A percentile compares a stretch with the other conserved stretches of the same genome.
These are phyloP conservation scores for Polyporus tsugae DNA, from an alignment of 1,284 basidiomycete genomes.

Conservation along the genomic window DNA sequence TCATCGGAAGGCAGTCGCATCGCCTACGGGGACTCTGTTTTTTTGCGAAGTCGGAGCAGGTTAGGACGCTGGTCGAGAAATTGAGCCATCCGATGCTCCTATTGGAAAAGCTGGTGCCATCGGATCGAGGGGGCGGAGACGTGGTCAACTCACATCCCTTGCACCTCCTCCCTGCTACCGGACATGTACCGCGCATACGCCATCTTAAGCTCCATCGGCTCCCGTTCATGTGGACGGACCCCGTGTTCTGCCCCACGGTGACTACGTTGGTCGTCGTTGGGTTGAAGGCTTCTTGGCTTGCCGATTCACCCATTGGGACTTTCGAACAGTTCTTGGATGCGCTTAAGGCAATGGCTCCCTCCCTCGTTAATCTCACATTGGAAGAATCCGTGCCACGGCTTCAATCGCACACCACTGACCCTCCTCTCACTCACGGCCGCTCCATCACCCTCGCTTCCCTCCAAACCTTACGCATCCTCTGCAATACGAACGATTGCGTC, in stretches of 20 bases:
- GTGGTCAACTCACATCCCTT: too few species aligned
- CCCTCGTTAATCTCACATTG: not conserved
- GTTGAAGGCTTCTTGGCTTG: not conserved
- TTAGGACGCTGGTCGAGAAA: not conserved
- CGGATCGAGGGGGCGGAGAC: too few species aligned
- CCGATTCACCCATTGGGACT: not conserved
- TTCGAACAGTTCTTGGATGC: not conserved
- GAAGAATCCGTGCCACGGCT: not conserved
- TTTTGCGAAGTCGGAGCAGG: not conserved
- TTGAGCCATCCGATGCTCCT: not conserved
- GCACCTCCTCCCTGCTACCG: not conserved
- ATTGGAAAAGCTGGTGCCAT: not conserved
- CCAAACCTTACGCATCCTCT: not conserved
- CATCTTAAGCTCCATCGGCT: not conserved
- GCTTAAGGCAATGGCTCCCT: not conserved
- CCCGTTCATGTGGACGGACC: not conserved
- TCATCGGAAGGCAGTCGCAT: not conserved
- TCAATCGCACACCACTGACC: not conserved
- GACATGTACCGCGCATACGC: not conserved
- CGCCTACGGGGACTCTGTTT: not conserved
- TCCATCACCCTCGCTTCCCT: not conserved
- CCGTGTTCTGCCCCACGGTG: not conserved
- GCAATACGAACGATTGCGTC: not conserved
- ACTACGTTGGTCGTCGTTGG: not conserved
- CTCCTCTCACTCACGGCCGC: not conserved